These are phyloP conservation scores for Acacia acuminata DNA, from an alignment of 306 rosid genomes.

Conservation along the genomic window DNA sequence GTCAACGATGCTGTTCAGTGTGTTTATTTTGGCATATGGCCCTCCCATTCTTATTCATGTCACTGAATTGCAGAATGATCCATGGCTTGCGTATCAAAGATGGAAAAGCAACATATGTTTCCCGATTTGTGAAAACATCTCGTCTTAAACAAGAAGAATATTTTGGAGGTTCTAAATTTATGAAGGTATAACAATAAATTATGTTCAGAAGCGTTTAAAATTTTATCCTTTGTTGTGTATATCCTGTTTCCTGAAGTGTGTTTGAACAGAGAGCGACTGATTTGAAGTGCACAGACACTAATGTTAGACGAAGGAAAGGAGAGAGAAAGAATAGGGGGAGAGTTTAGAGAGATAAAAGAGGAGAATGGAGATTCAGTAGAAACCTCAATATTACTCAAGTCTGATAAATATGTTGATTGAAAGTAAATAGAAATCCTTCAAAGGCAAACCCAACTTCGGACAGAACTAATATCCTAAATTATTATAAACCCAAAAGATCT, in stretches of 20 bases:
- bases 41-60: constrained; percentile 18
- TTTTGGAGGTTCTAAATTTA: constrained; percentile 84
- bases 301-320: neutral
- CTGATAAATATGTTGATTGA: neutral
- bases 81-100: constrained; percentile 95
- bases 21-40: constrained; percentile 12
- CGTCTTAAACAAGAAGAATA: constrained; percentile 88
- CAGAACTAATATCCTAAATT: neutral
- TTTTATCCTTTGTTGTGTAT: neutral
- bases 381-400: neutral
- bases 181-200: constrained; percentile 57
- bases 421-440: neutral
- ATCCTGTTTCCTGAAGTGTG: constrained; percentile 3
- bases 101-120: constrained; percentile 87
- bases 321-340: neutral
- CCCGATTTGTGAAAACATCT: constrained; percentile 83
- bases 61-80: constrained; percentile 70
- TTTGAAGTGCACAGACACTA: neutral
- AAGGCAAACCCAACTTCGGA: neutral
- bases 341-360: neutral
- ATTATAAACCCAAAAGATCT: neutral
- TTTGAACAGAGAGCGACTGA: neutral
- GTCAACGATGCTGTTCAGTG: constrained; percentile 1
- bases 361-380: neutral
- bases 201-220: neutral